Percentiles rank a stretch among this genome's conserved stretches.
Conservation (phyloP, 441 rosid genomes). For the Euphorbia corollata region DNA sequence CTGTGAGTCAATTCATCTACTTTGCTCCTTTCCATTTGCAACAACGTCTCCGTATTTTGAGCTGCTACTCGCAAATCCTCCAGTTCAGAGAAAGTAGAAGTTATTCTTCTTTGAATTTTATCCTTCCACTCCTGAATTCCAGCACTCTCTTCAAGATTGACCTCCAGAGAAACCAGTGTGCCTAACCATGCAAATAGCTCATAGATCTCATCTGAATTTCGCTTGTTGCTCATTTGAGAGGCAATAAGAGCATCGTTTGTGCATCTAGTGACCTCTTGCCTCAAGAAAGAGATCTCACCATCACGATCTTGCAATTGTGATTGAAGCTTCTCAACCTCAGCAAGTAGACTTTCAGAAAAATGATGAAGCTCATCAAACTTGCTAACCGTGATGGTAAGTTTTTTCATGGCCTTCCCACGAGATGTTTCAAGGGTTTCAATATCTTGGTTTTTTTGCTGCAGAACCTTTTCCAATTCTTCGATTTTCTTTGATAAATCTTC, state of each 20-base stretch:
- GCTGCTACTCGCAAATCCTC: constrained; percentile 48
- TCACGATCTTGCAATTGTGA: constrained; percentile 84
- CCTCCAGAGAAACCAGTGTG: constrained; percentile 41
- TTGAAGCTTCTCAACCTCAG: constrained; percentile 90
- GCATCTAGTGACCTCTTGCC: constrained; percentile 98
- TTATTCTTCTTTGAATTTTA: constrained; percentile 50
- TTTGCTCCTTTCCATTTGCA: constrained; percentile 71
- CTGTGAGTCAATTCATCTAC: constrained; percentile 60
- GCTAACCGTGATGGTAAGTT: constrained; percentile 72
- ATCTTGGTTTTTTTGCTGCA: constrained; percentile 60
- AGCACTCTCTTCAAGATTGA: constrained; percentile 35
- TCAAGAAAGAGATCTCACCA: constrained; percentile 86
- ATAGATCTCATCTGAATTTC: constrained; percentile 50
- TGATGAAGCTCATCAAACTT: constrained; percentile 98
- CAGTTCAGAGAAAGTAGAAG: constrained; percentile 50
- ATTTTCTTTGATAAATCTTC: constrained; percentile 66
- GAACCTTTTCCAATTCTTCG: constrained; percentile 51
- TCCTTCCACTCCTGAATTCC: constrained; percentile 53
- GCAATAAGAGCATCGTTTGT: constrained; percentile 78
- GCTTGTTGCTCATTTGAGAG: constrained; percentile 56
- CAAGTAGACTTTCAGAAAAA: constrained; percentile 74
- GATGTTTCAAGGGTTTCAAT: constrained; percentile 77
- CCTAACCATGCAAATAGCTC: constrained; percentile 62
- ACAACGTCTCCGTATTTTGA: constrained; percentile 53
- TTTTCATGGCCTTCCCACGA: constrained; percentile 74